Evolutionary conservation across 768 basidiomycete species (phyloP).

Genomic region (Naematelia aurantialba): DNA sequence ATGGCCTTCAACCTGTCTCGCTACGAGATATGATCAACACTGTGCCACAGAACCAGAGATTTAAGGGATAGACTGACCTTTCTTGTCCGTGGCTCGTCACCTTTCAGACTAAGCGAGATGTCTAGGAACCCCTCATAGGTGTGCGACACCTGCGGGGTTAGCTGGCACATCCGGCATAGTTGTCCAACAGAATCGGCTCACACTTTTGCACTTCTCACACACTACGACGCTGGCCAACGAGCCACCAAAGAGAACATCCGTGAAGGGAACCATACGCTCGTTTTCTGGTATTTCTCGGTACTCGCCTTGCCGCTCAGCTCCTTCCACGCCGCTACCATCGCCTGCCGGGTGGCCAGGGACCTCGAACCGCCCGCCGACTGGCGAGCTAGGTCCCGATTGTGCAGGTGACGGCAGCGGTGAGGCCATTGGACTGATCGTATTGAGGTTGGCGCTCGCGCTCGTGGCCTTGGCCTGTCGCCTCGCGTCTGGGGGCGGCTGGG

Average conservation of each 20-base stretch:
- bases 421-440: conserved; percentile 20
- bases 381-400: conserved; percentile 20
- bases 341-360: conserved; percentile 12
- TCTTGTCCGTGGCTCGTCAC: conserved; percentile 66
- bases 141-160: conserved; percentile 58
- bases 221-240: conserved; percentile 85
- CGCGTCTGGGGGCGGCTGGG: conserved; percentile 11
- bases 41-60: background rate
- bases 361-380: conserved; percentile 11
- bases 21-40: conserved; percentile 20
- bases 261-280: conserved; percentile 64
- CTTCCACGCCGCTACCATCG: background rate
- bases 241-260: conserved; percentile 88
- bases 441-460: conserved; percentile 11
- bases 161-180: conserved; percentile 1
- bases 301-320: background rate
- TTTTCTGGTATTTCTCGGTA: conserved; percentile 48
- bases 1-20: conserved; percentile 72
- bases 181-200: too few species aligned
- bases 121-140: conserved; percentile 93
- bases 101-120: conserved; percentile 81
- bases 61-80: conserved; percentile 55
- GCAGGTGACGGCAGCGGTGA: conserved; percentile 32
- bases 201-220: conserved; percentile 88
- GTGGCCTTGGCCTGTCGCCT: conserved; percentile 7